Percentiles rank a stretch among this genome's conserved stretches.
Evolutionary conservation across 805 yeast species (phyloP).

Genomic region (Myxozyma udenii): DNA sequence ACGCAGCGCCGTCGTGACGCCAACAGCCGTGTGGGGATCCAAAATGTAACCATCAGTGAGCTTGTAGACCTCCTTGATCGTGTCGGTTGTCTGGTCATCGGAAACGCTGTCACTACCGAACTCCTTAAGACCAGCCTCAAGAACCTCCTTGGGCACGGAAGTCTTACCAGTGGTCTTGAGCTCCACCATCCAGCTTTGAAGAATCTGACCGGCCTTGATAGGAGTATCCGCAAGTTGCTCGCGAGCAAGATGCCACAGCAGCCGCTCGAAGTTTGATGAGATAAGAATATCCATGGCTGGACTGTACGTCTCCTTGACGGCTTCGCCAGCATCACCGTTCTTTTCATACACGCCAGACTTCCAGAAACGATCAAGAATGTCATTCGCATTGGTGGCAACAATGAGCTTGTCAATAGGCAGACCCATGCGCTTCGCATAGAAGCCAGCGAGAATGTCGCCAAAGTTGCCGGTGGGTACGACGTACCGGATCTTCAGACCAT

Average conservation of each 20-base stretch:
- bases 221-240: slow-evolving; percentile 60
- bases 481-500: slow-evolving; percentile 53
- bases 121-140: slow-evolving; percentile 61
- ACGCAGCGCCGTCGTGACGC: slow-evolving; percentile 73
- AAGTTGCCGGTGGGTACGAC: slow-evolving; percentile 98
- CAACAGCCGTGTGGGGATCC: slow-evolving; percentile 97
- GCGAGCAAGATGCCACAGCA: slow-evolving; percentile 88
- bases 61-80: slow-evolving; percentile 69
- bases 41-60: slow-evolving; percentile 62
- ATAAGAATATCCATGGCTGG: slow-evolving; percentile 99
- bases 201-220: slow-evolving; percentile 66
- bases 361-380: slow-evolving; percentile 88
- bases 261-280: slow-evolving; percentile 93
- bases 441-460: slow-evolving; percentile 97
- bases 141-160: slow-evolving; percentile 60
- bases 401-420: slow-evolving; percentile 81
- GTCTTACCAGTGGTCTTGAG: slow-evolving; percentile 76
- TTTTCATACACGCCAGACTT: slow-evolving; percentile 83
- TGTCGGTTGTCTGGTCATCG: slow-evolving; percentile 67
- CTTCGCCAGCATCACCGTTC: slow-evolving; percentile 50
- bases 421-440: slow-evolving; percentile 92
- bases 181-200: slow-evolving; percentile 73
- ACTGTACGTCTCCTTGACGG: slow-evolving; percentile 82
- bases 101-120: slow-evolving; percentile 79
- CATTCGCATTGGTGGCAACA: slow-evolving; percentile 94